Conservation (phyloP, 2,329 filamentous ascomycete species). For the Diaporthe sp. region DNA sequence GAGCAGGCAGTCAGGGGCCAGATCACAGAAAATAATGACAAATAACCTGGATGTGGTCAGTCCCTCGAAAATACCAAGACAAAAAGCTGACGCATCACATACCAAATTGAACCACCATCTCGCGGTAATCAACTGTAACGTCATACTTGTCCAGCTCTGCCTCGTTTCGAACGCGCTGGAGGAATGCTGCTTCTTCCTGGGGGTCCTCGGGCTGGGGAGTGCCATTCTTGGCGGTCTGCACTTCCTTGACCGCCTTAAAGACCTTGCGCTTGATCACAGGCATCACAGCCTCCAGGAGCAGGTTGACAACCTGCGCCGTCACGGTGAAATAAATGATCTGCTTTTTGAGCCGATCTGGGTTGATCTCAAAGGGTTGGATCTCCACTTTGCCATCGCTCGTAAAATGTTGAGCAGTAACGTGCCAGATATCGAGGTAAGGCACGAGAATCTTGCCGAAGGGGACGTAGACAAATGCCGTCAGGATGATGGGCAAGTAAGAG, state of each 20-base stretch:
- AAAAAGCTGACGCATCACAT: slow-evolving; percentile 45
- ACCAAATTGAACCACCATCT: slow-evolving; percentile 90
- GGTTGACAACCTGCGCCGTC: slow-evolving; percentile 91
- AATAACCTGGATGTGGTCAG: slow-evolving; percentile 72
- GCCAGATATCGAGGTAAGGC: slow-evolving; percentile 88
- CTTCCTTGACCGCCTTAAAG: slow-evolving; percentile 83
- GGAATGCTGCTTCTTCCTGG: slow-evolving; percentile 84
- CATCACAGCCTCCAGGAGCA: slow-evolving; percentile 86
- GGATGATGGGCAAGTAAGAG: slow-evolving; percentile 90
- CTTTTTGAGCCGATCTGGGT: slow-evolving; percentile 84
- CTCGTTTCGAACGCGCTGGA: slow-evolving; percentile 85
- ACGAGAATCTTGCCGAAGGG: slow-evolving; percentile 89
- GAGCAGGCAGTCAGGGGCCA: slow-evolving; percentile 94
- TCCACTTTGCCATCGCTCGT: slow-evolving; percentile 81
- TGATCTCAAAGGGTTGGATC: slow-evolving; percentile 80
- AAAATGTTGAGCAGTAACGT: slow-evolving; percentile 79
- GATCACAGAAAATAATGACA: slow-evolving; percentile 91
- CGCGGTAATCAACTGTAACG: slow-evolving; percentile 89
- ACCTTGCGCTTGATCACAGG: slow-evolving; percentile 87
- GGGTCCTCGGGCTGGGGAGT: slow-evolving; percentile 70
- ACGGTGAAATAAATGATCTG: slow-evolving; percentile 98
- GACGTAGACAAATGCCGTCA: slow-evolving; percentile 95
- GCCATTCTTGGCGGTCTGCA: slow-evolving; percentile 72
- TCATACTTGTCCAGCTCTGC: slow-evolving; percentile 88
- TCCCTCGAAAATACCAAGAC: slow-evolving; percentile 33